These are phyloP conservation scores for Cladophialophora yegresii DNA, from an alignment of 2,329 filamentous ascomycete species.

Conservation along the genomic window DNA sequence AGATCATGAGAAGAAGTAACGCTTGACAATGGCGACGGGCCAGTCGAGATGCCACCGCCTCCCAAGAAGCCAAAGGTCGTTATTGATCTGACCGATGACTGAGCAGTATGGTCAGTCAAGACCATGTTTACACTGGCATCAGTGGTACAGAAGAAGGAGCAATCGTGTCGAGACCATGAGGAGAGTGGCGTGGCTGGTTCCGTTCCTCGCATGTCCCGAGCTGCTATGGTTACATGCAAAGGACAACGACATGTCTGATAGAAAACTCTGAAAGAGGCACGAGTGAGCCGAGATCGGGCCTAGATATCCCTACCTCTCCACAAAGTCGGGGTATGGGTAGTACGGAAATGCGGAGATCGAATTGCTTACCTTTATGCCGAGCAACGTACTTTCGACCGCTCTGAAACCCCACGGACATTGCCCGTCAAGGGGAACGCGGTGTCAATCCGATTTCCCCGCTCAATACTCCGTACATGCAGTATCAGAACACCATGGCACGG, in stretches of 20 bases:
- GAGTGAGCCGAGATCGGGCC: slow-evolving; percentile 7
- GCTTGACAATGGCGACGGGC: slow-evolving; percentile 19
- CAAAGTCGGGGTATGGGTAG: slow-evolving; percentile 8
- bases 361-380: background rate
- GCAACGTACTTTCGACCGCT: background rate
- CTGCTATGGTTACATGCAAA: background rate
- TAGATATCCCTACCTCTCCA: background rate
- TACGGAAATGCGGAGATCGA: slow-evolving; percentile 10
- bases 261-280: background rate
- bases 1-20: background rate
- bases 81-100: slow-evolving; percentile 25
- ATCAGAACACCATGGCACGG: background rate
- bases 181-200: background rate
- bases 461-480: background rate
- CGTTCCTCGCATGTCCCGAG: background rate
- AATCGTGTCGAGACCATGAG: background rate
- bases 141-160: background rate
- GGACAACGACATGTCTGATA: background rate
- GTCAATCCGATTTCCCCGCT: slow-evolving; percentile 8
- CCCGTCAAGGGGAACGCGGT: background rate
- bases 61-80: slow-evolving; percentile 7
- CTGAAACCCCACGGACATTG: slow-evolving; percentile 9
- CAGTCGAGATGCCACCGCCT: slow-evolving; percentile 10
- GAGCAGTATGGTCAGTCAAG: background rate
- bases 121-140: background rate